These are phyloP conservation scores for Marasmius sp. DNA, from an alignment of 1,284 basidiomycete species.

Conservation along the genomic window DNA sequence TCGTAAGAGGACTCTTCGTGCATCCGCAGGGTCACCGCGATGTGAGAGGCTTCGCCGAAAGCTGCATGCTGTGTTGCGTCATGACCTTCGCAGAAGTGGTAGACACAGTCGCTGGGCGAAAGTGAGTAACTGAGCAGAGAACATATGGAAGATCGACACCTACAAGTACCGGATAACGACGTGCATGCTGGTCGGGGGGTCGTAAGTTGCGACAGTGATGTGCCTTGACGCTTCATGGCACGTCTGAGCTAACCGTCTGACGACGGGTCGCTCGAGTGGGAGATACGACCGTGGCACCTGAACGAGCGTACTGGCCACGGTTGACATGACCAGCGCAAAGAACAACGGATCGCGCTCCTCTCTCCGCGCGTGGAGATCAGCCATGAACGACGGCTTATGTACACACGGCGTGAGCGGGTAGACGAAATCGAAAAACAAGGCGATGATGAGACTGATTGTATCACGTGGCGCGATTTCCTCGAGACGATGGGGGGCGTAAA, in stretches of 20 bases:
- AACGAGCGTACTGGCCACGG: conserved; percentile 79
- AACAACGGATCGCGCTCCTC: conserved; percentile 86
- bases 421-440: conserved; percentile 87
- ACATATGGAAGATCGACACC: conserved; percentile 28
- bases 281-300: conserved; percentile 80
- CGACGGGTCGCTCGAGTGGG: conserved; percentile 76
- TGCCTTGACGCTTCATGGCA: conserved; percentile 81
- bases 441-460: conserved; percentile 75
- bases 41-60: conserved; percentile 80
- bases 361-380: conserved; percentile 70
- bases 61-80: conserved; percentile 84
- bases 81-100: conserved; percentile 86
- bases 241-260: conserved; percentile 73
- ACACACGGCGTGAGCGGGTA: conserved; percentile 83
- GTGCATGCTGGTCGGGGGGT: conserved; percentile 79
- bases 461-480: conserved; percentile 77
- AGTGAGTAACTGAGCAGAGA: conserved; percentile 5
- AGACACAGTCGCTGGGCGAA: conserved; percentile 64
- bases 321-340: conserved; percentile 84
- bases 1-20: conserved; percentile 83
- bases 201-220: conserved; percentile 76
- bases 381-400: conserved; percentile 84
- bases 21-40: conserved; percentile 77
- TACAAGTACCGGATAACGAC: conserved; percentile 84
- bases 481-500: conserved; percentile 66